phyloP scores from a whole-genome alignment of 345 rosid genomes.

The Populus simonii region DNA sequence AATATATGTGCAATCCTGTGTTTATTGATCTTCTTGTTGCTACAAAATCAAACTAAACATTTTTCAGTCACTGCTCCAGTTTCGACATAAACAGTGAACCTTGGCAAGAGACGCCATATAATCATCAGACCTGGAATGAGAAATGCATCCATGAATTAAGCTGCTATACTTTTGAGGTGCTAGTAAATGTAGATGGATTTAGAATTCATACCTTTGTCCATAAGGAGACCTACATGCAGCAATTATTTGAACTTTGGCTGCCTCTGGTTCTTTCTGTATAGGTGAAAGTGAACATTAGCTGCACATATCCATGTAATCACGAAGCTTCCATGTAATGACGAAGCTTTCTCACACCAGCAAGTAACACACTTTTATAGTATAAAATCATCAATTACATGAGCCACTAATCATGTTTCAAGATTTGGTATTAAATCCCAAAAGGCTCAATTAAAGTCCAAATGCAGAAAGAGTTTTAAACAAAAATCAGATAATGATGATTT shows the following conservation, averaged over 20 bases:
- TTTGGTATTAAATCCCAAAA: not conserved
- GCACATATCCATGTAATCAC: not conserved
- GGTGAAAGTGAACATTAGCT: not conserved
- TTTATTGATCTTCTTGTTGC: not conserved
- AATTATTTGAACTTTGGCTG: constrained; percentile 57
- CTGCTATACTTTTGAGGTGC: not conserved
- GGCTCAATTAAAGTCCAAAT: not conserved
- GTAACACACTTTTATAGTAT: not conserved
- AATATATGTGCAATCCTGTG: not conserved
- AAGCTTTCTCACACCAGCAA: not conserved
- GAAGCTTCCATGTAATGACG: not conserved
- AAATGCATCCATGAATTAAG: not conserved
- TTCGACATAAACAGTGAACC: constrained; percentile 68
- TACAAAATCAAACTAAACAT: not conserved
- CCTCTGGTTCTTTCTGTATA: constrained; percentile 61
- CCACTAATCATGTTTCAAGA: not conserved
- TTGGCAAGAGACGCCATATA: constrained; percentile 89
- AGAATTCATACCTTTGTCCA: constrained; percentile 59
- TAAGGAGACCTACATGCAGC: constrained; percentile 64
- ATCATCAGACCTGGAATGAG: constrained; percentile 71
- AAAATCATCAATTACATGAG: not conserved
- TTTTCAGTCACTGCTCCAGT: constrained; percentile 46
- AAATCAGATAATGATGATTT: not conserved
- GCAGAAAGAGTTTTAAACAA: not conserved
- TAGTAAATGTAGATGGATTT: not conserved